These are phyloP conservation scores for Kazachstania viticola DNA, from an alignment of 805 yeast species.

Conservation along the genomic window DNA sequence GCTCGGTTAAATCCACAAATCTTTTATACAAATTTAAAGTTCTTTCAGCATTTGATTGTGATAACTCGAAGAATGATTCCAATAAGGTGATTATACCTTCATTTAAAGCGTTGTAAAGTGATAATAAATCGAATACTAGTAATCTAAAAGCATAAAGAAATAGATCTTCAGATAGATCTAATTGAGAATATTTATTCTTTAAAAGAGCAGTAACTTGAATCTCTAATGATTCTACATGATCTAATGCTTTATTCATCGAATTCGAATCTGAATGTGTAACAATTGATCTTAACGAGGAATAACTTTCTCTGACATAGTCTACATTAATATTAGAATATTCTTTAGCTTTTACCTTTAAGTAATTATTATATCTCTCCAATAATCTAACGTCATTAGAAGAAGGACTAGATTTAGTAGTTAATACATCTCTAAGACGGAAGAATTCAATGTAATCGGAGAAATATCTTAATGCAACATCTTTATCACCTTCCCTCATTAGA, in stretches of 20 bases:
- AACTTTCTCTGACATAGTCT: not conserved
- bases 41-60: slow-evolving; percentile 71
- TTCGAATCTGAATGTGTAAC: too few species aligned
- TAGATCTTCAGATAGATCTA: slow-evolving; percentile 65
- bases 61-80: slow-evolving; percentile 91
- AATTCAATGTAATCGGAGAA: slow-evolving; percentile 33
- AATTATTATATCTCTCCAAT: slow-evolving; percentile 57
- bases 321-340: slow-evolving; percentile 38
- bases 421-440: slow-evolving; percentile 31
- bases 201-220: slow-evolving; percentile 65
- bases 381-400: slow-evolving; percentile 39
- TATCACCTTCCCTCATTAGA: slow-evolving; percentile 60
- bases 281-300: not conserved
- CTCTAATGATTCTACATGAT: slow-evolving; percentile 74
- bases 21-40: slow-evolving; percentile 73
- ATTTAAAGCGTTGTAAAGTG: slow-evolving; percentile 77
- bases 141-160: slow-evolving; percentile 66
- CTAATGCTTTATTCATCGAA: slow-evolving; percentile 26
- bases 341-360: slow-evolving; percentile 53
- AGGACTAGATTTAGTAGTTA: slow-evolving; percentile 17
- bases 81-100: slow-evolving; percentile 90
- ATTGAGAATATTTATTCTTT: slow-evolving; percentile 63
- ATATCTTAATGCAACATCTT: slow-evolving; percentile 37
- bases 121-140: slow-evolving; percentile 75
- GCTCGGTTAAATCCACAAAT: slow-evolving; percentile 76